These are phyloP conservation scores for Beverwykella pulmonaria DNA, from an alignment of 495 filamentous ascomycete species.

Conservation along the genomic window DNA sequence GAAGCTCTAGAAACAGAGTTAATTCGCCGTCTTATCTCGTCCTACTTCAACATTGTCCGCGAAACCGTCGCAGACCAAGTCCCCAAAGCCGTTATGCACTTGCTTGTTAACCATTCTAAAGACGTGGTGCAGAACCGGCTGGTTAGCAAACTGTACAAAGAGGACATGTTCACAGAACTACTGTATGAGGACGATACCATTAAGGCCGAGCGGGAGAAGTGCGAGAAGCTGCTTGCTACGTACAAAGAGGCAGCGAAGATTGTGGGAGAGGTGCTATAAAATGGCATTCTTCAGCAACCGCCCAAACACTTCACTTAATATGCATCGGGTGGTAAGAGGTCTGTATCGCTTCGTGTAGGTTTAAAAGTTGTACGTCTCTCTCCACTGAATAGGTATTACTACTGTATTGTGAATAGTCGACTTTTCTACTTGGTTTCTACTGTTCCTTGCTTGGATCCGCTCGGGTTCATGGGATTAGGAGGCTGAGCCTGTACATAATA, in stretches of 20 bases:
- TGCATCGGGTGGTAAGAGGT: background rate
- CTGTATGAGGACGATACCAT: conserved; percentile 97
- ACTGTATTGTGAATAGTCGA: conserved; percentile 15
- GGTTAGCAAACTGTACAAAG: conserved; percentile 93
- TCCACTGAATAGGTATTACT: background rate
- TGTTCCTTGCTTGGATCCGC: background rate
- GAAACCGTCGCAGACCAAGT: conserved; percentile 98
- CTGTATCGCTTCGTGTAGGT: conserved; percentile 13
- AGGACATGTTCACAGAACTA: conserved; percentile 87
- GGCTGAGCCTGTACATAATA: conserved; percentile 21
- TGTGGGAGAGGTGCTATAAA: conserved; percentile 88
- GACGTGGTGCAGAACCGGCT: conserved; percentile 96
- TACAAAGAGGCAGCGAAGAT: conserved; percentile 98
- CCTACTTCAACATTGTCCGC: conserved; percentile 97
- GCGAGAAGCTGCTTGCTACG: conserved; percentile 88
- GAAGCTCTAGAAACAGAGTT: conserved; percentile 97
- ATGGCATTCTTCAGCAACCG: background rate
- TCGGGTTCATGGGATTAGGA: conserved; percentile 7
- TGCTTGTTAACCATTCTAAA: conserved; percentile 96
- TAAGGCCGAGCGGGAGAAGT: conserved; percentile 97
- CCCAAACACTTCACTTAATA: background rate
- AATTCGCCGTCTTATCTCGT: conserved; percentile 92
- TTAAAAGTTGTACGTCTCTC: conserved; percentile 15
- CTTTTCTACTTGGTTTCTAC: conserved; percentile 2
- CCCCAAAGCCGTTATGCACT: conserved; percentile 98